These are phyloP conservation scores for Vanilla planifolia DNA, from an alignment of 106 monocot species.

Conservation along the genomic window DNA sequence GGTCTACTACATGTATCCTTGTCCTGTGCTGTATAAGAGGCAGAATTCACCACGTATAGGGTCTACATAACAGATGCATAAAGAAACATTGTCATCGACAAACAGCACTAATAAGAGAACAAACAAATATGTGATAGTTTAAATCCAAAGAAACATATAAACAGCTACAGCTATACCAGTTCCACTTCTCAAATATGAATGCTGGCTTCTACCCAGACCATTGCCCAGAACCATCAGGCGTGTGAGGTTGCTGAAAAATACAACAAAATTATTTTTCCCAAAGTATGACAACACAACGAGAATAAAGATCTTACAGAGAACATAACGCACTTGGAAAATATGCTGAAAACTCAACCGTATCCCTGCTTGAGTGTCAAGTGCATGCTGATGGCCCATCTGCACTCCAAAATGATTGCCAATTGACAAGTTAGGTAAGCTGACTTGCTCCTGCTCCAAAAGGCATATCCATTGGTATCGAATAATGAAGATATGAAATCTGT, in stretches of 20 bases:
- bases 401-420: constrained; percentile 47
- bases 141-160: too few relatives aligned
- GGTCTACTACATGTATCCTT: too few relatives aligned
- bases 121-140: too few relatives aligned
- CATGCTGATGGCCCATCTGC: constrained; percentile 35
- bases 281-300: not conserved
- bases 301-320: not conserved
- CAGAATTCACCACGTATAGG: too few relatives aligned
- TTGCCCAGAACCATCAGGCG: constrained; percentile 33
- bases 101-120: too few relatives aligned
- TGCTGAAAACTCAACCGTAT: constrained; percentile 40
- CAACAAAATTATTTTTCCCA: not conserved
- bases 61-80: too few relatives aligned
- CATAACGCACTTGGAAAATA: constrained; percentile 37
- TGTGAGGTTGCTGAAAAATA: constrained; percentile 33
- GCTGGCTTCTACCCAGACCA: constrained; percentile 32
- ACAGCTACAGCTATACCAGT: not conserved
- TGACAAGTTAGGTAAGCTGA: constrained; percentile 38
- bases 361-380: constrained; percentile 35
- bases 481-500: not conserved
- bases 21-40: too few relatives aligned
- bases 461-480: not conserved
- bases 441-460: constrained; percentile 33
- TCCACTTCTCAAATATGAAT: constrained; percentile 4
- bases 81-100: too few relatives aligned